phyloP scores from a whole-genome alignment of 768 basidiomycete species.

The Lactarius sanguifluus region DNA sequence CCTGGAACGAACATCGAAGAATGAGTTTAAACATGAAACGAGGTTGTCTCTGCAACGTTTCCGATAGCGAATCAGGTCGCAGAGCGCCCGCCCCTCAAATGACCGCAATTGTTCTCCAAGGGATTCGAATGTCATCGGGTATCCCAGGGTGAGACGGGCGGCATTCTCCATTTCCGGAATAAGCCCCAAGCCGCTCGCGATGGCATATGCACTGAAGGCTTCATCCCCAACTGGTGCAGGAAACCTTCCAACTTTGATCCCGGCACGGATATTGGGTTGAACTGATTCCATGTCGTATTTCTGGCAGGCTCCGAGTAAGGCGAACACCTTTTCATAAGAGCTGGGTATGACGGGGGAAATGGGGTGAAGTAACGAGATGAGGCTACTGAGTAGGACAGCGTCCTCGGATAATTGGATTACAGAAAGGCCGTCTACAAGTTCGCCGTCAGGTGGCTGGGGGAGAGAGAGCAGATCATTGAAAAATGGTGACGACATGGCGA shows the following conservation, averaged over 20 bases:
- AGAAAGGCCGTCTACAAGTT: neutral
- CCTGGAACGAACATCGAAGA: neutral
- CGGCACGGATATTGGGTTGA: neutral
- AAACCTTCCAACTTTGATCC: neutral
- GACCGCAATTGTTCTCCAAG: neutral
- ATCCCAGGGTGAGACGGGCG: neutral
- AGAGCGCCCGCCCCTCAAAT: neutral
- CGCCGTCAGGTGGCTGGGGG: neutral
- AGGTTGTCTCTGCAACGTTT: neutral
- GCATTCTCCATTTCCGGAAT: neutral
- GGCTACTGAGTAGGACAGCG: neutral
- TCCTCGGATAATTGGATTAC: neutral
- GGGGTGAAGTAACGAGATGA: neutral
- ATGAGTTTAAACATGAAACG: neutral
- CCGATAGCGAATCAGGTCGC: neutral
- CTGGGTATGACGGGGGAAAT: neutral
- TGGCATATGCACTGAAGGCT: neutral
- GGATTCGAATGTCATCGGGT: neutral
- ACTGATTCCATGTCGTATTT: neutral
- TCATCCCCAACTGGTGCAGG: neutral
- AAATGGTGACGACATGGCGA: neutral
- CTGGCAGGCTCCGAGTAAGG: constrained; percentile 1
- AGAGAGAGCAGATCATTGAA: neutral
- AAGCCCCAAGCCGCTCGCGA: neutral
- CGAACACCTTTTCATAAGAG: neutral